Evolutionary conservation across 169 alveolate species (phyloP), one percentile per base, ranked within the genome.

Genomic region (Miamiensis avidus): DNA sequence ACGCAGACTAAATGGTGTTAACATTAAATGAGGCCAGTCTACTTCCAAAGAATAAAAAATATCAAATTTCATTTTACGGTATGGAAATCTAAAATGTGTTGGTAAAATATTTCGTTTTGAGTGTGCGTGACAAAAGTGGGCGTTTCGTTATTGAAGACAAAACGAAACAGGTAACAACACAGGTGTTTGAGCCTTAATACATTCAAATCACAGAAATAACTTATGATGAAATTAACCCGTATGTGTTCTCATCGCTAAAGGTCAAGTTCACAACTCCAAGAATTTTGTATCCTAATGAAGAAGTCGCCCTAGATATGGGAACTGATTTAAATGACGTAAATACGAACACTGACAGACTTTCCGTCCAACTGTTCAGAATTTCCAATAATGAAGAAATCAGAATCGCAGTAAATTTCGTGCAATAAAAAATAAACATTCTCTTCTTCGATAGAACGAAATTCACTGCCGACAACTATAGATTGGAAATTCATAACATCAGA

Each of bases 291-390:
- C 65, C 31, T 4, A 79, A 79, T 65, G 84, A 79, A 79, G 31
- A 49, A 34, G 33, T 79, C 0, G 75, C 29, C 4, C 29, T 79
- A 0, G 65, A 64, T 79, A 34, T 79, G 73, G 84, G 84, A 1
- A 34, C 75, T 29, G 84, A 79, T 34, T 64, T 79, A 32, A 34
- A 32, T 26, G 84, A 79, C 65, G 84, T 65, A 64, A 79, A 79
- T 65, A 26, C 49, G n/a, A 79, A 79, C 64, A 79, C 84, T 29
- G 84, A 79, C 65, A 34, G 84, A 79, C 76, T 79, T 11, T 29
- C 75, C 28, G 20, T 79, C 15, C 16, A 29, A 34, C 65, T 79
- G 11, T 79, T 15, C n/a, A 49, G 33, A n/a, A 49, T 25, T n/a
- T 34, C 30, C 29, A 64, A 64, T 0, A 15, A 77, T 6, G 20